Conservation (phyloP, 371 early-diverging fungal genomes). For the Rhizopus stolonifer region DNA sequence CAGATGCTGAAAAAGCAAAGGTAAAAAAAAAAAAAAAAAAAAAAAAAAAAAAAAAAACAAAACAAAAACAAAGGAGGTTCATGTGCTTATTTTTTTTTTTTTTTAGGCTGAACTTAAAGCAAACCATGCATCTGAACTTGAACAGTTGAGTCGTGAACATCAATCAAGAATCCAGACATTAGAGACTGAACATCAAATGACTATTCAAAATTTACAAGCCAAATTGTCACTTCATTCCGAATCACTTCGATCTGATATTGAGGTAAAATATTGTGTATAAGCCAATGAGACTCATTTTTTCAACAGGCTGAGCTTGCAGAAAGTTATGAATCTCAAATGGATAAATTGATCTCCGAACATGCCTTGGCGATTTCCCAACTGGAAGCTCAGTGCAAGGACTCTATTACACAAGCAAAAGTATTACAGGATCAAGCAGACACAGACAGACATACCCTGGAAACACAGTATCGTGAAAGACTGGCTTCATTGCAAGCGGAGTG, state of each 20-base stretch:
- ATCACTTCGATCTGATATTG: constrained; percentile 17
- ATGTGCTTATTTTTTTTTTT: too few species aligned
- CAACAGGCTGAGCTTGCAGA: constrained; percentile 25
- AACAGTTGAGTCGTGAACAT: constrained; percentile 16
- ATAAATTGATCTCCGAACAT: constrained; percentile 20
- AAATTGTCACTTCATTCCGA: constrained; percentile 17
- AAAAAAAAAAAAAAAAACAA: too few species aligned
- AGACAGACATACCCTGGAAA: constrained; percentile 11
- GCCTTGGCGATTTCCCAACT: constrained; percentile 9
- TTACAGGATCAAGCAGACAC: constrained; percentile 1
- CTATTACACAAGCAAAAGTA: neutral
- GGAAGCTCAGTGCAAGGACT: constrained; percentile 13
- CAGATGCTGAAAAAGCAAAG: constrained; percentile 17
- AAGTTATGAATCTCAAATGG: constrained; percentile 23
- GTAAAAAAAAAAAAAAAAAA: constrained; percentile 19
- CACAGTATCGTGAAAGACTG: constrained; percentile 18
- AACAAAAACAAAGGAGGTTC: too few species aligned
- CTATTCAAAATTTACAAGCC: constrained; percentile 4
- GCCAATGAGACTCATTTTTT: too few species aligned
- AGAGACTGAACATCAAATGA: constrained; percentile 12
- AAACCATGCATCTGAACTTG: constrained; percentile 12
- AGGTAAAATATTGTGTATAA: constrained; percentile 14
- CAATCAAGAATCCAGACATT: constrained; percentile 8
- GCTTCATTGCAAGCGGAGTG: constrained; percentile 12
- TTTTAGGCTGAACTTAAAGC: constrained; percentile 19